Percentiles rank a stretch among this genome's conserved stretches.
Evolutionary conservation across 805 yeast genomes (phyloP).

Genomic region (Starmerella floricola): DNA sequence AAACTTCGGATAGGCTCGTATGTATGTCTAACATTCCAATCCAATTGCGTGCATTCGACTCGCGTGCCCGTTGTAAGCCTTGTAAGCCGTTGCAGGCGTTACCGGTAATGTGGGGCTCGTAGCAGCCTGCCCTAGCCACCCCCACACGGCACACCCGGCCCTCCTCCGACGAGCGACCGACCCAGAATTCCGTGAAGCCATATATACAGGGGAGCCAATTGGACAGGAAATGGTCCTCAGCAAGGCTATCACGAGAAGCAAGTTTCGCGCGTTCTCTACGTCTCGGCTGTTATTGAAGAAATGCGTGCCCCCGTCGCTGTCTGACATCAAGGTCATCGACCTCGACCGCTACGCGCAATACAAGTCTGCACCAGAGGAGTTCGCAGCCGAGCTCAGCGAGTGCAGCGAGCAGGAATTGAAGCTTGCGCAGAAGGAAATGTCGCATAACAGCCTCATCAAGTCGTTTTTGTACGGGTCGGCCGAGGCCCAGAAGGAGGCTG

Average conservation of each 20-base stretch:
- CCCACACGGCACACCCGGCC: neutral
- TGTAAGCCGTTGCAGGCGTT: too few species aligned
- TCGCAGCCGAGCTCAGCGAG: conserved; percentile 5
- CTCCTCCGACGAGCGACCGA: too few species aligned
- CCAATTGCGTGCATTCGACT: too few species aligned
- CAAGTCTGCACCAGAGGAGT: conserved; percentile 15
- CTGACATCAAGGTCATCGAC: conserved; percentile 27
- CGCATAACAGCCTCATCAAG: conserved; percentile 24
- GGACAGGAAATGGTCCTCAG: neutral
- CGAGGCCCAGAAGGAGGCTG: conserved; percentile 28
- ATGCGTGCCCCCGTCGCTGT: conserved; percentile 25
- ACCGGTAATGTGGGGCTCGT: too few species aligned
- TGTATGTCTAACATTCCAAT: too few species aligned
- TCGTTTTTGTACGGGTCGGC: conserved; percentile 32
- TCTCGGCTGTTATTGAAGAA: neutral
- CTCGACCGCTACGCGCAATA: conserved; percentile 25
- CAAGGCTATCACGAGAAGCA: neutral
- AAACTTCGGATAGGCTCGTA: too few species aligned
- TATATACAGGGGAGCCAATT: too few species aligned
- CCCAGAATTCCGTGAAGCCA: too few species aligned
- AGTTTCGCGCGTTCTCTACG: conserved; percentile 1
- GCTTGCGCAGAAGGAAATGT: neutral
- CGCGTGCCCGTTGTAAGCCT: too few species aligned
- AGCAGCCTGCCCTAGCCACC: conserved; percentile 4
- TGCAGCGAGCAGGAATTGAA: conserved; percentile 2